Evolutionary conservation across 2,329 filamentous ascomycete species (phyloP).

Genomic region (Coniochaeta hoffmannii): DNA sequence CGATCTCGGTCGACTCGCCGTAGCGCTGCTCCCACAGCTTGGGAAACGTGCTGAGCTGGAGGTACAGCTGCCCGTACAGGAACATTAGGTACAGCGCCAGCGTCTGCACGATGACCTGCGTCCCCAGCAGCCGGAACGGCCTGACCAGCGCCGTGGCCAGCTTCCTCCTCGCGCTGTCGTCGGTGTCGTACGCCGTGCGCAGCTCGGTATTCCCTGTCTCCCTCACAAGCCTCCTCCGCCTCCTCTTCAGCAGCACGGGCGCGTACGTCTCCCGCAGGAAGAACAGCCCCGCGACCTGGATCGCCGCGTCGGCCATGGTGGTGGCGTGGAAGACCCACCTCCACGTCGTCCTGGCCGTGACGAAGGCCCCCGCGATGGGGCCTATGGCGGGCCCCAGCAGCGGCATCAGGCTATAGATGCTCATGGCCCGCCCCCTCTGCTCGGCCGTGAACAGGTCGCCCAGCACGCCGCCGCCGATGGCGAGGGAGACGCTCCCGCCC

Average conservation of each 20-base stretch:
- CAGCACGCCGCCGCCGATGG: conserved; percentile 38
- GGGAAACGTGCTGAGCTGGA: conserved; percentile 42
- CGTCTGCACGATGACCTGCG: conserved; percentile 44
- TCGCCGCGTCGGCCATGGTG: conserved; percentile 51
- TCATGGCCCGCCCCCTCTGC: conserved; percentile 54
- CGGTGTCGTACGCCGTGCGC: conserved; percentile 45
- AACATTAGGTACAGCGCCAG: conserved; percentile 41
- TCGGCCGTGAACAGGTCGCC: conserved; percentile 46
- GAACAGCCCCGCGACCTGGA: conserved; percentile 51
- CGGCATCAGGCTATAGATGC: conserved; percentile 55
- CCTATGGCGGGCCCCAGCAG: conserved; percentile 60
- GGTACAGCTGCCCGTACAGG: conserved; percentile 44
- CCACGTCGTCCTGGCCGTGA: conserved; percentile 58
- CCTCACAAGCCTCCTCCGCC: conserved; percentile 41
- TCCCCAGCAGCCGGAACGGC: conserved; percentile 41
- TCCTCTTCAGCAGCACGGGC: conserved; percentile 52
- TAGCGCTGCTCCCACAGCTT: conserved; percentile 33
- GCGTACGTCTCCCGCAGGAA: conserved; percentile 61
- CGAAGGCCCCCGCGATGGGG: conserved; percentile 59
- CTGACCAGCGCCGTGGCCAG: conserved; percentile 34
- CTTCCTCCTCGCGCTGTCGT: conserved; percentile 21
- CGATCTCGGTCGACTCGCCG: conserved; percentile 21
- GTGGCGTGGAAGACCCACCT: conserved; percentile 67
- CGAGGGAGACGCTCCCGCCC: conserved; percentile 47
- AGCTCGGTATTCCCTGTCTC: conserved; percentile 45